A percentile compares a stretch with the other conserved stretches of the same genome.
Conservation (phyloP, 116 monocot genomes). For the Zostera marina region DNA sequence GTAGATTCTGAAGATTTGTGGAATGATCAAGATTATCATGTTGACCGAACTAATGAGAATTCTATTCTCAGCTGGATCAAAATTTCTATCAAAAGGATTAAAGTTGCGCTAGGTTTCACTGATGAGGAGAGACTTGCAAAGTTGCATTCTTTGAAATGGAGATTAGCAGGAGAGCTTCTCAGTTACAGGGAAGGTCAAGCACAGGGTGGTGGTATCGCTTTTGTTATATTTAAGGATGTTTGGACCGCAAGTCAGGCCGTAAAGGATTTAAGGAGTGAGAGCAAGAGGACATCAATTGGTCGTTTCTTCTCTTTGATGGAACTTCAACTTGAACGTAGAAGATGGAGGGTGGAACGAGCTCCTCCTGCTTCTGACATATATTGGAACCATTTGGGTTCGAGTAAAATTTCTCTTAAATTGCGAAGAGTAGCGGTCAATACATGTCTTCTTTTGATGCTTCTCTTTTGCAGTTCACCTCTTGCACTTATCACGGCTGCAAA, state of each 20-base stretch:
- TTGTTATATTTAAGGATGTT: slow-evolving; percentile 88
- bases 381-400: slow-evolving; percentile 90
- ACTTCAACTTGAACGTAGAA: slow-evolving; percentile 67
- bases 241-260: slow-evolving; percentile 84
- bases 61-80: slow-evolving; percentile 16
- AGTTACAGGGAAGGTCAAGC: slow-evolving; percentile 77
- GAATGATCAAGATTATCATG: slow-evolving; percentile 3
- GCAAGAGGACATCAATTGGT: slow-evolving; percentile 48
- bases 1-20: slow-evolving; percentile 12
- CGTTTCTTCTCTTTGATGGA: slow-evolving; percentile 87
- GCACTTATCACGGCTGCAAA: slow-evolving; percentile 66
- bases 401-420: slow-evolving; percentile 47
- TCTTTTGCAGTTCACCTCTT: slow-evolving; percentile 88
- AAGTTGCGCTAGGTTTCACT: slow-evolving; percentile 41
- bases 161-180: slow-evolving; percentile 33
- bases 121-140: slow-evolving; percentile 66
- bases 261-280: slow-evolving; percentile 64
- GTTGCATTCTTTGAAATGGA: slow-evolving; percentile 36
- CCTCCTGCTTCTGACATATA: slow-evolving; percentile 89
- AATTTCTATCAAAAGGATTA: slow-evolving; percentile 16
- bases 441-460: slow-evolving; percentile 70
- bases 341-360: slow-evolving; percentile 85
- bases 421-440: slow-evolving; percentile 71
- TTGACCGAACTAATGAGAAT: slow-evolving; percentile 1
- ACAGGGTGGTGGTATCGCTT: slow-evolving; percentile 76